Evolutionary conservation across 1,284 basidiomycete species (phyloP), one percentile per base, ranked within the genome.

Genomic region (Pterulicium gracile): DNA sequence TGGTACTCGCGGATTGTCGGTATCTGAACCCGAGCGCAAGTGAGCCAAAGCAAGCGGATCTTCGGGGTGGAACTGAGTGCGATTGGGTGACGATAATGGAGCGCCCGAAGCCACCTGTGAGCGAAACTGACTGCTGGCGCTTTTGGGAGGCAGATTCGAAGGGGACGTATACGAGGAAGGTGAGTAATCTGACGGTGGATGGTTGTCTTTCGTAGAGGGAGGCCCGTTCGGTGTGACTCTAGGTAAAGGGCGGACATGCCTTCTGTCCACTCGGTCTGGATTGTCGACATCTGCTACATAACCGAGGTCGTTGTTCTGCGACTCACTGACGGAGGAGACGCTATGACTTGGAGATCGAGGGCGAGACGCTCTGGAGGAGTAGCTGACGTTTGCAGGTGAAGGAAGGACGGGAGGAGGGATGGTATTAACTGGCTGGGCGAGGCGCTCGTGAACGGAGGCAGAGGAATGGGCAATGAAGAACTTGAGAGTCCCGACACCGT

Each of bases 401-500:
- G 72, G 58, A 20, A 76, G 63, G 15, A 75, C 65, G 3, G 77
- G 76, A 3, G 79, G 77, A 21, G 76, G 74, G 3, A 75, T 66
- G 27, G 70, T 66, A 55, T 67, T 68, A 57, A 57, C 18, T 50
- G 47, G 22, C 32, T 44, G 59, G 57, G 35, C 66, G 59, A 4
- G 52, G 52, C 4, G 63, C 52, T 79, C 77, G 49, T 79, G 77
- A 14, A 82, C 75, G n/a, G 65, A 58, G 4, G 76, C 77, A 46
- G 75, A 73, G 18, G 75, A 69, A 56, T 76, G 73, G 22, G 80
- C 79, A 19, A 90, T 81, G 49, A 91, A 70, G 51, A 94, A 83
- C 64, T 91, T 92, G 54, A 93, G 75, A 17, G 73, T 75, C 13
- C 86, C 88, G 54, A 71, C 79, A 17, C 75, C 68, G 58, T 92